Evolutionary conservation across 2,329 filamentous ascomycete species (phyloP).

Genomic region (Neoarthrinium moseri): DNA sequence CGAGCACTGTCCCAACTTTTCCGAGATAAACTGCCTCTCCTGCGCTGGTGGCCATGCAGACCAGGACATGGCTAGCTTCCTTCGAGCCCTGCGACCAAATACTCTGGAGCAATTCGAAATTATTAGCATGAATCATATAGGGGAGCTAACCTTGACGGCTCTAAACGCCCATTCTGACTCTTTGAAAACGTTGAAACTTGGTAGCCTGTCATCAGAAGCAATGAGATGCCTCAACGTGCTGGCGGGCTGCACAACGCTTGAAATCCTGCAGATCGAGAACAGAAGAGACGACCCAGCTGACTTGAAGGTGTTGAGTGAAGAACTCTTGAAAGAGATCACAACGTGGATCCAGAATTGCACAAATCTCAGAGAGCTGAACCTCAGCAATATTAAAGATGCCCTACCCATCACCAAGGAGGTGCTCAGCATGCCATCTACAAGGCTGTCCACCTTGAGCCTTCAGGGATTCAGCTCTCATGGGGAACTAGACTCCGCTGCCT

Average conservation of each 20-base stretch:
- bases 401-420: constrained; percentile 27
- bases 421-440: constrained; percentile 20
- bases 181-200: constrained; percentile 29
- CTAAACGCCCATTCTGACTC: constrained; percentile 41
- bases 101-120: constrained; percentile 59
- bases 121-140: constrained; percentile 54
- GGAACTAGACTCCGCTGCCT: constrained; percentile 15
- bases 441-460: constrained; percentile 20
- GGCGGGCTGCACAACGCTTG: constrained; percentile 30
- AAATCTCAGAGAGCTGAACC: constrained; percentile 30
- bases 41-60: constrained; percentile 49
- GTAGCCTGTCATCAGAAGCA: constrained; percentile 24
- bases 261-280: constrained; percentile 32
- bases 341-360: constrained; percentile 29
- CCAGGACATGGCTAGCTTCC: constrained; percentile 55
- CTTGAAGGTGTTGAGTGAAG: constrained; percentile 18
- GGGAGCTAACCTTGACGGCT: constrained; percentile 53
- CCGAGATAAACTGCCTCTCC: constrained; percentile 56
- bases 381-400: constrained; percentile 43
- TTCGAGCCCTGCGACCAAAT: constrained; percentile 53
- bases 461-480: constrained; percentile 14
- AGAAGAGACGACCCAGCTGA: constrained; percentile 12
- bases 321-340: constrained; percentile 25
- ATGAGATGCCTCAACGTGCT: constrained; percentile 29
- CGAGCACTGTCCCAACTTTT: constrained; percentile 59